Percentiles rank a stretch among this genome's conserved stretches.
phyloP scores from a whole-genome alignment of 1,284 basidiomycete species.

The Takashimella koratensis region DNA sequence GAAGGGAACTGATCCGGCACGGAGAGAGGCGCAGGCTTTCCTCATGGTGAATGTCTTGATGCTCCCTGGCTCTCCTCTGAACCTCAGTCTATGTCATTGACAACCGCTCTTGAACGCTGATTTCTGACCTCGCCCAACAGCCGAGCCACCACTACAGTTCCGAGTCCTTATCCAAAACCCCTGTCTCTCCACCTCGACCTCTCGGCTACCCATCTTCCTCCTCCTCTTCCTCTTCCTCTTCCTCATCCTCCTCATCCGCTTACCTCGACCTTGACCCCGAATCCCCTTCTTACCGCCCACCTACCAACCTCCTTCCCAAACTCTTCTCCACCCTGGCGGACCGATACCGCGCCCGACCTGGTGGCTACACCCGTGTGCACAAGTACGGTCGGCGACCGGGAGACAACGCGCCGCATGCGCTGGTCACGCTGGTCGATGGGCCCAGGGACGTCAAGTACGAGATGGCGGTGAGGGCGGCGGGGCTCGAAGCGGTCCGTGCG shows the following conservation, averaged over 20 bases:
- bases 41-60: slow-evolving; percentile 54
- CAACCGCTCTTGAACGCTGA: too few relatives aligned
- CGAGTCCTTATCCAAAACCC: slow-evolving; percentile 5
- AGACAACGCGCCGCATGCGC: slow-evolving; percentile 89
- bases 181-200: slow-evolving; percentile 29
- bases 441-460: slow-evolving; percentile 83
- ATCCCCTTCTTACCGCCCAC: slow-evolving; percentile 18
- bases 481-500: slow-evolving; percentile 59
- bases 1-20: slow-evolving; percentile 64
- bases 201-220: slow-evolving; percentile 16
- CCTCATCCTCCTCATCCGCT: slow-evolving; percentile 7
- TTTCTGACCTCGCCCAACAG: slow-evolving; percentile 6
- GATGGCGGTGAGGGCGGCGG: slow-evolving; percentile 76
- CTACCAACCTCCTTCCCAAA: slow-evolving; percentile 66
- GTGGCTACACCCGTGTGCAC: slow-evolving; percentile 94
- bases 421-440: slow-evolving; percentile 92
- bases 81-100: neutral
- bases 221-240: slow-evolving; percentile 5
- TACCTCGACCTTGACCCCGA: slow-evolving; percentile 28
- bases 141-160: slow-evolving; percentile 27
- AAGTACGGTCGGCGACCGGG: slow-evolving; percentile 82
- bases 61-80: too few relatives aligned
- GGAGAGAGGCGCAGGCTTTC: slow-evolving; percentile 66
- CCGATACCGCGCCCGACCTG: slow-evolving; percentile 77
- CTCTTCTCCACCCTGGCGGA: slow-evolving; percentile 74